Base-by-base conservation (phyloP, 139 green algal species). In the Chlorella sp. region DNA sequence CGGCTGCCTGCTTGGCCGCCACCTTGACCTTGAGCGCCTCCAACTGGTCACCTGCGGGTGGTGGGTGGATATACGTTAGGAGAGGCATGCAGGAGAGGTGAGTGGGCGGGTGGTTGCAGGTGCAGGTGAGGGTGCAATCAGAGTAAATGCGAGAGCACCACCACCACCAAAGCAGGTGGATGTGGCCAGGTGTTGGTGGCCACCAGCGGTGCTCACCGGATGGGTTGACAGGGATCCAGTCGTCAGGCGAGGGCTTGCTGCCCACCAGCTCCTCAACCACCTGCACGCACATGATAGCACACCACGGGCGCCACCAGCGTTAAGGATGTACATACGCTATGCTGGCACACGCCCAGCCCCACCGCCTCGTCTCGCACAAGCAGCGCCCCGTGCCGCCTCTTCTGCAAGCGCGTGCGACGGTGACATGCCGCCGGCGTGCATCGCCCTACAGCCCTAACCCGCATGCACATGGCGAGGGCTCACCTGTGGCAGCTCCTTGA, bases 401-500 rank as follows among this genome's bases (percentile, higher is more conserved):
- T n/a, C n/a, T n/a, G n/a, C n/a, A n/a, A n/a, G n/a, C n/a, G n/a
- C n/a, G n/a, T n/a, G n/a, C n/a, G n/a, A n/a, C n/a, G n/a, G n/a
- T n/a, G n/a, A n/a, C n/a, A n/a, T n/a, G n/a, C n/a, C n/a, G n/a
- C n/a, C n/a, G n/a, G n/a, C n/a, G n/a, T n/a, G n/a, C n/a, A n/a
- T n/a, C n/a, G n/a, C n/a, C n/a, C n/a, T n/a, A n/a, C n/a, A n/a
- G n/a, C n/a, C n/a, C n/a, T n/a, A n/a, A n/a, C n/a, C n/a, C n/a
- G n/a, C n/a, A n/a, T n/a, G n/a, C n/a, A n/a, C n/a, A n/a, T n/a
- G n/a, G n/a, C n/a, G n/a, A n/a, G n/a, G n/a, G n/a, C n/a, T n/a
- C n/a, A n/a, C n/a, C n/a, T n/a, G n/a, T n/a, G 80, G 83, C 27
- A 87, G 84, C 80, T 95, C 85, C 62, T 91, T 93, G 0, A 95